These are phyloP conservation scores for Ogataea thermomethanolica DNA, from an alignment of 805 yeast genomes.

Conservation along the genomic window DNA sequence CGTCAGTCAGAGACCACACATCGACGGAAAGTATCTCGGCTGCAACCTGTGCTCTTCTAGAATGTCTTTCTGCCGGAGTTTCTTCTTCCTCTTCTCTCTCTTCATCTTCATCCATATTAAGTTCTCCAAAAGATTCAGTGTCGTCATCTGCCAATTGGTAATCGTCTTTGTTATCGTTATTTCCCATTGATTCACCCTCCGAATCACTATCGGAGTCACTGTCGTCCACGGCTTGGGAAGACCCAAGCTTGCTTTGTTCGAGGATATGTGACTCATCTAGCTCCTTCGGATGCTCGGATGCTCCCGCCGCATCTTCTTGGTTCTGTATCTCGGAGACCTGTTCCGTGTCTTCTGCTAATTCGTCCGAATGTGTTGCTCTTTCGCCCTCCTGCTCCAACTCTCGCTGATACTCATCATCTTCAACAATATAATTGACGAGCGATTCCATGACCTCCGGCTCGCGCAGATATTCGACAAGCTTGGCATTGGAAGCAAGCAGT, in stretches of 20 bases:
- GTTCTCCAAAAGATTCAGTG: conserved; percentile 18
- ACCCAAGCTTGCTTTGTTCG: too few species aligned
- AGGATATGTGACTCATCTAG: not conserved
- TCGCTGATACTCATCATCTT: conserved; percentile 42
- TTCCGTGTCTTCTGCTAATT: conserved; percentile 7
- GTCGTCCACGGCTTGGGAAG: not conserved
- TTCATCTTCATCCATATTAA: conserved; percentile 24
- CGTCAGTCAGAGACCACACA: conserved; percentile 90
- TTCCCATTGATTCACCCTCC: conserved; percentile 16
- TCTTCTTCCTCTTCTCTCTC: conserved; percentile 31
- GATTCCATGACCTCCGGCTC: conserved; percentile 71
- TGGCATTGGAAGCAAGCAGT: conserved; percentile 65
- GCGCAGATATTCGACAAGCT: conserved; percentile 73
- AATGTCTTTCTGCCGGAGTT: conserved; percentile 33
- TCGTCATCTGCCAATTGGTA: conserved; percentile 19
- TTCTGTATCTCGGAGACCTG: conserved; percentile 1
- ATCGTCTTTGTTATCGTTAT: conserved; percentile 7
- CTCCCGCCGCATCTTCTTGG: not conserved
- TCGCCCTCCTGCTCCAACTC: conserved; percentile 3
- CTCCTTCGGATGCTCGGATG: not conserved
- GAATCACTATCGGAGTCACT: conserved; percentile 19
- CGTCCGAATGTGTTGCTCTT: not conserved
- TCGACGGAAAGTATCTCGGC: conserved; percentile 90
- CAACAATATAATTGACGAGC: conserved; percentile 63
- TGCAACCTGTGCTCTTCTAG: conserved; percentile 59